Evolutionary conservation across 2,329 filamentous ascomycete genomes (phyloP), one percentile per base, ranked within the genome.

Genomic region (Clarireedia monteithiana): DNA sequence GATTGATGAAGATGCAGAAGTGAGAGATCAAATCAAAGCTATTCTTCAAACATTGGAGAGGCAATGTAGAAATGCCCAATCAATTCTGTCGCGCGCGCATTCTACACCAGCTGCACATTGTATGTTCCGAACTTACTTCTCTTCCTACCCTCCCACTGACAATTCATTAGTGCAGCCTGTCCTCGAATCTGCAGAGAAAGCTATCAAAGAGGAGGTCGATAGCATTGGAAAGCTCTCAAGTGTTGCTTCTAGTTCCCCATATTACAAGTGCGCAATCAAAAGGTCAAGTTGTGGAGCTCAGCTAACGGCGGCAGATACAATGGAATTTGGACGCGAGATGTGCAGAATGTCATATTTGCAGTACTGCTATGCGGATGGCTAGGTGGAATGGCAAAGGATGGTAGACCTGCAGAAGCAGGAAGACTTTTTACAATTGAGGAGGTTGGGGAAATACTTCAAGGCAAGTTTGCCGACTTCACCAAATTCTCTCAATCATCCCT

Each of bases 381-480:
- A 14, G 90, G 91, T 53, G 90, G 89, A 30, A 79, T 91, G 64
- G 68, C 69, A 23, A 72, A 63, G 66, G 81, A 79, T 63, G 73
- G 74, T 65, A 76, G 72, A 67, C 77, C 73, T 36, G 77, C 72
- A 64, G 77, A 79, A 69, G 73, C 77, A 52, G 86, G 79, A 66
- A 67, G 83, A 79, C 84, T 99, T 53, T 74, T 96, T 67, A 95
- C 88, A 0, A 87, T 96, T 58, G 91, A 96, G 66, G 86, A 97
- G 66, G 83, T 96, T 42, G 92, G 91, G 49, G 77, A 81, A 61
- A 81, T 90, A 61, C 79, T 96, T 63, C 79, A 85, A 59, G 83
- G 91, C 65, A 63, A 15, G 48, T 53, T 20, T 42, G 15, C 39
- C n/a, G 39, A 10, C 44, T 40, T 44, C 17, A 42, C 23, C 24